phyloP scores from a whole-genome alignment of 129 eudicot genomes.

The Apium graveolens region DNA sequence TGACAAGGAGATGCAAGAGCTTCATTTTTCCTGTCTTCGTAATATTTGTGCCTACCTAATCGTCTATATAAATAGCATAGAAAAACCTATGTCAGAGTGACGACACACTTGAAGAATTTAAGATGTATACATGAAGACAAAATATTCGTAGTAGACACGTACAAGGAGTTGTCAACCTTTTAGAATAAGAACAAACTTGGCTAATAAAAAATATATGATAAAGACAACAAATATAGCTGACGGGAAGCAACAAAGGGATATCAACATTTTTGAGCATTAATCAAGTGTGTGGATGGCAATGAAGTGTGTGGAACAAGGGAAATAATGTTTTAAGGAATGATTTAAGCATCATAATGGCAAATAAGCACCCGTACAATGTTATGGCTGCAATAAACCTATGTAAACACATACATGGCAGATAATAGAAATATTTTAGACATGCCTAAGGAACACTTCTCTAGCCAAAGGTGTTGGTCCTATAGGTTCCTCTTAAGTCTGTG shows the following conservation, averaged over 20 bases:
- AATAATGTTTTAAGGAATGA: background rate
- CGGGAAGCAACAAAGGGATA: background rate
- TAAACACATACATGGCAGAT: background rate
- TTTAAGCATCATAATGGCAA: background rate
- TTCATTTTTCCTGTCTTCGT: background rate
- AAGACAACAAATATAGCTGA: background rate
- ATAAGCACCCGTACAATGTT: background rate
- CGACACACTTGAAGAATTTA: background rate
- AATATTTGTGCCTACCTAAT: background rate
- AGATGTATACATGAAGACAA: background rate
- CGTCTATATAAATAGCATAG: background rate
- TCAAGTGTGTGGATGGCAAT: background rate
- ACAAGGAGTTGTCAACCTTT: background rate
- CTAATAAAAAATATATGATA: background rate
- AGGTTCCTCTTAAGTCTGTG: background rate
- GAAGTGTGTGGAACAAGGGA: background rate
- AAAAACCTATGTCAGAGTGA: background rate
- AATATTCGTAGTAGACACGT: background rate
- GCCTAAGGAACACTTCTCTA: background rate
- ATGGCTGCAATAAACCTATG: background rate
- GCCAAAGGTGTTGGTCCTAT: background rate
- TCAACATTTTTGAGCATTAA: background rate
- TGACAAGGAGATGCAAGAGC: background rate
- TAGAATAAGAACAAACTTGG: background rate
- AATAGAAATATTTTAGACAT: background rate